Conservation (phyloP, 1,284 basidiomycete genomes). For the Mycena sp. region DNA sequence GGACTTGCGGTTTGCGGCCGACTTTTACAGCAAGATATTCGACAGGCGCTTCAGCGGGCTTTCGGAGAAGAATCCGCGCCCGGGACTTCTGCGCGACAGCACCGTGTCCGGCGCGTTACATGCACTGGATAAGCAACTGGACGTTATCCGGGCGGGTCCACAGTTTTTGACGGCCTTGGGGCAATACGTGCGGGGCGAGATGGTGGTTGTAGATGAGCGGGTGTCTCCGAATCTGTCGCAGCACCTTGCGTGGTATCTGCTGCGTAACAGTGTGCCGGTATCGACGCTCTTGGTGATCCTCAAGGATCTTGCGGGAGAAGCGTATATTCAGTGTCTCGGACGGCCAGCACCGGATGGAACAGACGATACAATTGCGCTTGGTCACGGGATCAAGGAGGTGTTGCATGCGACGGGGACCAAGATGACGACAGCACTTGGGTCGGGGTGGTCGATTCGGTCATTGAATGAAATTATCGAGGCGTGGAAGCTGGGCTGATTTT, state of each 20-base stretch:
- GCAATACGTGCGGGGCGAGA: conserved; percentile 62
- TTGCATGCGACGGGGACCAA: conserved; percentile 72
- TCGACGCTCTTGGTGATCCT: conserved; percentile 69
- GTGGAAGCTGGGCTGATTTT: too few relatives aligned
- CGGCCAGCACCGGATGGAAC: conserved; percentile 62
- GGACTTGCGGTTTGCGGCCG: conserved; percentile 73
- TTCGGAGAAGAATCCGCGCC: conserved; percentile 67
- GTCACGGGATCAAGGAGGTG: conserved; percentile 73
- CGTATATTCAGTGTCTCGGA: conserved; percentile 62
- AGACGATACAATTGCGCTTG: conserved; percentile 53
- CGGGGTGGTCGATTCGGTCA: conserved; percentile 72
- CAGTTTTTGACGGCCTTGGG: conserved; percentile 57
- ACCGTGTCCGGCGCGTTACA: conserved; percentile 71
- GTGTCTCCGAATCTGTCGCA: conserved; percentile 26
- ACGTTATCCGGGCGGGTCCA: conserved; percentile 52
- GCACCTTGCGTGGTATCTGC: conserved; percentile 65
- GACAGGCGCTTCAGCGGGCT: conserved; percentile 75
- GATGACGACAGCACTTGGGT: conserved; percentile 70
- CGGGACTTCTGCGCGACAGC: conserved; percentile 73
- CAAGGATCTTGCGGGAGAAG: conserved; percentile 65
- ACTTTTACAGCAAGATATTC: conserved; percentile 79
- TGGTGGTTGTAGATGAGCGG: conserved; percentile 39
- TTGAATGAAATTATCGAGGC: conserved; percentile 68
- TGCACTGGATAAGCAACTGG: conserved; percentile 66
- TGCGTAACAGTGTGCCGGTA: conserved; percentile 72